phyloP scores from a whole-genome alignment of 371 early-diverging fungal species.

The Batrachochytrium dendrobatidis region DNA sequence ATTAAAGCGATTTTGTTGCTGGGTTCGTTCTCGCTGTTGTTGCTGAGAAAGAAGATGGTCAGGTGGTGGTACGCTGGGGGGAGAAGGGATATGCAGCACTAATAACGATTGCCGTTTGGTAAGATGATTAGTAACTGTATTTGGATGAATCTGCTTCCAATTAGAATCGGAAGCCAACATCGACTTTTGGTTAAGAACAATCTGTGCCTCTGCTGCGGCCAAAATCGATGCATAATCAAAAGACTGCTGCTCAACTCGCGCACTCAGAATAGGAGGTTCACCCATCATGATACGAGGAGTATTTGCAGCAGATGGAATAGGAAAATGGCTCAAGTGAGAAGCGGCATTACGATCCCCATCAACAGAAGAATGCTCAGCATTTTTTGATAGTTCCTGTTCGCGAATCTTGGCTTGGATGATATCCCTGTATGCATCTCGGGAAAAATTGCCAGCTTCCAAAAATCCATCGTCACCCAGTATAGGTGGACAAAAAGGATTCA shows the following conservation, averaged over 20 bases:
- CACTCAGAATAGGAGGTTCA: too few relatives aligned
- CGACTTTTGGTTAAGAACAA: too few relatives aligned
- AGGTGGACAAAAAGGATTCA: too few relatives aligned
- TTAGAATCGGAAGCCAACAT: too few relatives aligned
- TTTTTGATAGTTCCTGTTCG: background rate
- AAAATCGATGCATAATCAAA: too few relatives aligned
- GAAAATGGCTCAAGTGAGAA: too few relatives aligned
- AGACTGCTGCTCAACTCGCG: too few relatives aligned
- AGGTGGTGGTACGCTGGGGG: constrained; percentile 2
- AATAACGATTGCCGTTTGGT: background rate
- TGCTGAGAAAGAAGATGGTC: background rate
- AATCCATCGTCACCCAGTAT: too few relatives aligned
- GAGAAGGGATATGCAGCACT: background rate
- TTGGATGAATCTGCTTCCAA: background rate
- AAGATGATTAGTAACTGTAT: background rate
- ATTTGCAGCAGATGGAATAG: too few relatives aligned
- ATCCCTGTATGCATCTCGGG: background rate
- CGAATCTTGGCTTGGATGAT: background rate
- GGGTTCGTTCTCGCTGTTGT: background rate
- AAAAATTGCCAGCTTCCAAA: too few relatives aligned
- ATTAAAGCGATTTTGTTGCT: background rate
- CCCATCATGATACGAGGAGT: too few relatives aligned
- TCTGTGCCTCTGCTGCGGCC: too few relatives aligned
- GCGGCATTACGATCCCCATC: background rate
- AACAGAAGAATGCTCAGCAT: constrained; percentile 1